Conservation (phyloP, 140 eudicot species). For the Erigeron philadelphicus region DNA sequence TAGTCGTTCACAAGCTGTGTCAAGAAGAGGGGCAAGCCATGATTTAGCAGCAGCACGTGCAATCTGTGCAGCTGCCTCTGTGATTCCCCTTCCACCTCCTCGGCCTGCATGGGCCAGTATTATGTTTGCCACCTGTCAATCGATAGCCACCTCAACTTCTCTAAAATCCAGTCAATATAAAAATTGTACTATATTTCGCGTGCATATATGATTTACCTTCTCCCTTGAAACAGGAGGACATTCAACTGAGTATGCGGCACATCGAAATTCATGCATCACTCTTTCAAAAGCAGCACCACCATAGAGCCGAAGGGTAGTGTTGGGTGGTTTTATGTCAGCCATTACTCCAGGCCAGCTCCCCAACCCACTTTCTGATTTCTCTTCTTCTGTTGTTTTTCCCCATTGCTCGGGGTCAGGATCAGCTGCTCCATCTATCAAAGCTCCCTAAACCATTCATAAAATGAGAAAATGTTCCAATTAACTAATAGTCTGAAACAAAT, state of each 20-base stretch:
- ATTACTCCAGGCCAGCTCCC: conserved; percentile 90
- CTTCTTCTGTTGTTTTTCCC: conserved; percentile 94
- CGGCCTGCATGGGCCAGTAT: conserved; percentile 96
- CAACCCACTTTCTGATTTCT: conserved; percentile 72
- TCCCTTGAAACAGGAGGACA: conserved; percentile 93
- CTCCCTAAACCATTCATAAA: conserved; percentile 44
- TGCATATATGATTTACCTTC: conserved; percentile 43
- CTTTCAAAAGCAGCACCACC: conserved; percentile 99
- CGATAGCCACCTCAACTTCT: neutral
- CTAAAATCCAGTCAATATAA: neutral
- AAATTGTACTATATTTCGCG: neutral
- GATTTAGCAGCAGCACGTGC: conserved; percentile 95
- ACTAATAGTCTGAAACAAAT: conserved; percentile 1
- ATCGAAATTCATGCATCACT: conserved; percentile 90
- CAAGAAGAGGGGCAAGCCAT: conserved; percentile 94
- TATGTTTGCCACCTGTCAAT: conserved; percentile 77
- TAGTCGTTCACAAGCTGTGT: conserved; percentile 87
- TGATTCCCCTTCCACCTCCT: conserved; percentile 71
- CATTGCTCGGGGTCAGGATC: conserved; percentile 94
- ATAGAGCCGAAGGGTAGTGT: conserved; percentile 72
- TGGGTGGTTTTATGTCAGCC: conserved; percentile 66
- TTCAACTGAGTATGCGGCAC: conserved; percentile 89
- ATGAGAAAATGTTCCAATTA: neutral
- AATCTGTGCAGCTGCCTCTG: conserved; percentile 94
- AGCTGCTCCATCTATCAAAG: conserved; percentile 83